A percentile compares a stretch with the other conserved stretches of the same genome.
Conservation (phyloP, 2,329 filamentous ascomycete species). For the Whalleya microplaca region DNA sequence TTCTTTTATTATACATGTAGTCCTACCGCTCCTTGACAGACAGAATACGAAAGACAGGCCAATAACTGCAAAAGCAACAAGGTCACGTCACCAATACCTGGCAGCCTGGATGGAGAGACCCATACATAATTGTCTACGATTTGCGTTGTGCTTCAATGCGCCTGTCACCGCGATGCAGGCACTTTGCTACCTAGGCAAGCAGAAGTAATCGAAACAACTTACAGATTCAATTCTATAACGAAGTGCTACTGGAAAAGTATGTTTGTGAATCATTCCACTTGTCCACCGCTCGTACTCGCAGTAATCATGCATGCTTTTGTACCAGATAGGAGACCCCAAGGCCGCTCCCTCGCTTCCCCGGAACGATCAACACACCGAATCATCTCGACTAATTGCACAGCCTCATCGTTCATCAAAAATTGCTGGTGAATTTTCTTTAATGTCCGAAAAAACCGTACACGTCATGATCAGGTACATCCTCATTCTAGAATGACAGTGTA, state of each 20-base stretch:
- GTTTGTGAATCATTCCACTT: too few species aligned
- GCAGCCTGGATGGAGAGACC: not conserved
- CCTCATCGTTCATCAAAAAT: constrained; percentile 13
- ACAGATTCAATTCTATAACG: too few species aligned
- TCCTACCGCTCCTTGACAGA: not conserved
- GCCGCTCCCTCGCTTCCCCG: not conserved
- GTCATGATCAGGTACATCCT: constrained; percentile 15
- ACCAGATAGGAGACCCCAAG: not conserved
- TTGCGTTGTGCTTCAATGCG: not conserved
- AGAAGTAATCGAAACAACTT: not conserved
- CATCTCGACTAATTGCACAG: constrained; percentile 16
- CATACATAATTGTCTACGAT: not conserved
- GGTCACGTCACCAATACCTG: not conserved
- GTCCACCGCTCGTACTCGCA: too few species aligned
- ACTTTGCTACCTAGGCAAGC: not conserved
- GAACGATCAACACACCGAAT: not conserved
- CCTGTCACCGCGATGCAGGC: not conserved
- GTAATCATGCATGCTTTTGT: not conserved
- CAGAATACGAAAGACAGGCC: not conserved
- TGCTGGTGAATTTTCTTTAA: not conserved
- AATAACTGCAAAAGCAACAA: not conserved
- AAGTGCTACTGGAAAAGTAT: too few species aligned
- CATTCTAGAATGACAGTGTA: constrained; percentile 24
- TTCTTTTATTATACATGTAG: not conserved
- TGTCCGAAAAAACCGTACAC: constrained; percentile 19